Percentiles rank a stretch among this genome's conserved stretches.
Evolutionary conservation across 2,329 filamentous ascomycete species (phyloP).

Genomic region (Paecilomyces sp.): DNA sequence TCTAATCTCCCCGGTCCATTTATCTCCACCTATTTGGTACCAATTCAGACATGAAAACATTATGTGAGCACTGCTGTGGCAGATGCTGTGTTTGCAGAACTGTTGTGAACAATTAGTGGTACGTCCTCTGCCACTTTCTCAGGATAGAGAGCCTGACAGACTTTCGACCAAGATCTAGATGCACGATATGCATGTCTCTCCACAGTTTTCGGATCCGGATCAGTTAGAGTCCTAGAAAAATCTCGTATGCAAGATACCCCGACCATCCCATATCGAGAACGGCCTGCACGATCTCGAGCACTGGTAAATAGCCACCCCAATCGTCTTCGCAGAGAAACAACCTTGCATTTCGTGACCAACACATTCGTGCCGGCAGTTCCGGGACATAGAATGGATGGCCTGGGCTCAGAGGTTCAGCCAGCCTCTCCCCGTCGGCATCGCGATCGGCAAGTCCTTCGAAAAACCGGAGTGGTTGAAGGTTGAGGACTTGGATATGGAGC

Average conservation of each 20-base stretch:
- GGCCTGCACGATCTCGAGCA: conserved; percentile 52
- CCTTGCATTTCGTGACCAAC: conserved; percentile 69
- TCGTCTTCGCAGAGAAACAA: conserved; percentile 59
- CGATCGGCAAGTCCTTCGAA: conserved; percentile 68
- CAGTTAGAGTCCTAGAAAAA: conserved; percentile 58
- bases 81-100: neutral
- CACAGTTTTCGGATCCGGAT: conserved; percentile 46
- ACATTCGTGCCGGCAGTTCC: conserved; percentile 60
- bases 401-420: conserved; percentile 49
- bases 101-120: neutral
- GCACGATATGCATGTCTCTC: conserved; percentile 42
- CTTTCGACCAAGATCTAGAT: neutral
- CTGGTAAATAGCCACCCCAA: conserved; percentile 60
- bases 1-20: neutral
- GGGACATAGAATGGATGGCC: conserved; percentile 53
- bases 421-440: conserved; percentile 58
- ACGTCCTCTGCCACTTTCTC: neutral
- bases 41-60: neutral
- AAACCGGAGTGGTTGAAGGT: conserved; percentile 69
- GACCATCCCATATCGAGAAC: conserved; percentile 60
- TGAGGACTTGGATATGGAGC: conserved; percentile 32
- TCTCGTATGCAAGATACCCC: conserved; percentile 65
- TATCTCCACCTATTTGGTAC: neutral
- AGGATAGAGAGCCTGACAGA: neutral
- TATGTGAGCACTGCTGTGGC: neutral